Evolutionary conservation across 2,329 filamentous ascomycete genomes (phyloP), one percentile per base, ranked within the genome.

Genomic region (Ophidiomyces ophidiicola): DNA sequence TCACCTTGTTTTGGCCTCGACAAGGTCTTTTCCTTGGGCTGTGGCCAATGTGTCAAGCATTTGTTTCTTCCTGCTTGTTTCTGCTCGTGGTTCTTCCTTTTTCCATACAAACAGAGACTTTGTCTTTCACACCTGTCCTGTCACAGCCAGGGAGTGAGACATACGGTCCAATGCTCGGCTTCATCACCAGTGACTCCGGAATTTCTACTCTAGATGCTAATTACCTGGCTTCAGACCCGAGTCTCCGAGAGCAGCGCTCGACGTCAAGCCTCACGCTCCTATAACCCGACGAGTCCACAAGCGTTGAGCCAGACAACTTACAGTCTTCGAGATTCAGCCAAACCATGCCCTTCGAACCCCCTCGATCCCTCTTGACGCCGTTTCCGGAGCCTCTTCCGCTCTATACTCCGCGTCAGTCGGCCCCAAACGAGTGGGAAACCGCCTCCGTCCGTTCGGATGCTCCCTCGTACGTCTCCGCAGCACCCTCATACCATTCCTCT

Each of bases 391-490:
- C 43, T 26, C 38, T 48, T 6, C 47, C 47, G 11, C 38, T 41
- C 5, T 49, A 49, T 23, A 44, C 47, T 8, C 47, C 47, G n/a
- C 47, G 44, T 23, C 42, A 36, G 23, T 15, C 32, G 5, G 35
- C 32, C 15, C 18, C 28, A 12, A 34, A 28, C 6, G 77, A 81
- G 54, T 74, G 78, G 43, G 78, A 82, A 50, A 79, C 77, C 15
- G 69, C 72, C 5, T 82, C 78, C 6, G 71, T 82, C 45, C 74
- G 67, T 48, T 81, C 77, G 12, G 70, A 70, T 5, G 76, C 77
- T n/a, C 78, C 78, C 28, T 81, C 78, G 6, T 81, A 81, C 55
- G 65, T 72, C 45, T 81, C 77, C 39, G 76, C 79, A 38, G 72
- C 68, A 2, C 78, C 78, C 3, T 76, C 76, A 1, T 79, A 80